Evolutionary conservation across 2,329 filamentous ascomycete genomes (phyloP).

Genomic region (Ceratocystiopsis minuta): DNA sequence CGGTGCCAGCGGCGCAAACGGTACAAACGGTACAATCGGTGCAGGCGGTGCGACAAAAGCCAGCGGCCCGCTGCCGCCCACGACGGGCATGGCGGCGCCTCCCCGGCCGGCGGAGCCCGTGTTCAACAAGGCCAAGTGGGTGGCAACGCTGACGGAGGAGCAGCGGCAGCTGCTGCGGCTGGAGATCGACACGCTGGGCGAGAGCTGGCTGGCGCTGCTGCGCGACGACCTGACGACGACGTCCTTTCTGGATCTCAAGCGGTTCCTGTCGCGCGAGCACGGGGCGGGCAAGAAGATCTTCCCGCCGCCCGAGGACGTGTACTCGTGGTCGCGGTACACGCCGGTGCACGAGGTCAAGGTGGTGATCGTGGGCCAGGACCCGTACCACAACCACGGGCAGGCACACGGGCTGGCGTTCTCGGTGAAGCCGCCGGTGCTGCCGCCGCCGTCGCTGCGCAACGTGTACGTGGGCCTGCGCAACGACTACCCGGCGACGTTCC

Average conservation of each 20-base stretch:
- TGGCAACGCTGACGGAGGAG: constrained; percentile 59
- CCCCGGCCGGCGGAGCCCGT: constrained; percentile 21
- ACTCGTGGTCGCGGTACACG: constrained; percentile 92
- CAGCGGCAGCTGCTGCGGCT: constrained; percentile 67
- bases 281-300: constrained; percentile 62
- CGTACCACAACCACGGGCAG: constrained; percentile 91
- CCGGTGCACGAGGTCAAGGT: constrained; percentile 77
- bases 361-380: constrained; percentile 89
- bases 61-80: too few relatives aligned
- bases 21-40: too few relatives aligned
- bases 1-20: too few relatives aligned
- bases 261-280: constrained; percentile 66
- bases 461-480: constrained; percentile 80
- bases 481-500: constrained; percentile 66
- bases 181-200: constrained; percentile 82
- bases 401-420: constrained; percentile 94
- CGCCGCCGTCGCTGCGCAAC: constrained; percentile 80
- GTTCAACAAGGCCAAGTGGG: constrained; percentile 85
- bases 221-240: constrained; percentile 68
- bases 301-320: constrained; percentile 74
- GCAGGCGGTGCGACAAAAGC: too few relatives aligned
- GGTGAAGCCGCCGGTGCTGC: constrained; percentile 70
- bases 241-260: constrained; percentile 76
- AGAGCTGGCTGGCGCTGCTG: constrained; percentile 76
- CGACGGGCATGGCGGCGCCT: too few relatives aligned